Conservation (phyloP, 2,329 filamentous ascomycete species). For the Curvularia hawaiiensis region DNA sequence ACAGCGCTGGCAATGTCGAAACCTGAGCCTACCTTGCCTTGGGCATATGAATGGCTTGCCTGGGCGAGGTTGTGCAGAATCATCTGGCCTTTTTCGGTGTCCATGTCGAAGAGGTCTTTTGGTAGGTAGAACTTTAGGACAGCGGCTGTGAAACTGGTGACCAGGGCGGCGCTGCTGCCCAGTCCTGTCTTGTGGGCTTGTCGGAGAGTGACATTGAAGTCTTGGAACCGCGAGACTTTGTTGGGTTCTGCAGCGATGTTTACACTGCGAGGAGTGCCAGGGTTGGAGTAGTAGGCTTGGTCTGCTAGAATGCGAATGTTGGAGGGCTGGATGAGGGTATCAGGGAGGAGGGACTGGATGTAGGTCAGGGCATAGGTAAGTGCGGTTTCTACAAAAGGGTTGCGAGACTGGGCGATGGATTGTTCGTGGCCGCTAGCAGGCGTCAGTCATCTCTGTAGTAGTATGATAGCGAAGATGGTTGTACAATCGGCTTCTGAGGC, state of each 20-base stretch:
- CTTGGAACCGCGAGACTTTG: slow-evolving; percentile 66
- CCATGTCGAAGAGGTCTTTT: slow-evolving; percentile 59
- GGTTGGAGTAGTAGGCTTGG: slow-evolving; percentile 89
- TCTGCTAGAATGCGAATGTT: slow-evolving; percentile 89
- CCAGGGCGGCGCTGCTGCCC: slow-evolving; percentile 91
- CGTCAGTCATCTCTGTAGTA: not conserved
- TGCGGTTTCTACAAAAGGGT: slow-evolving; percentile 92
- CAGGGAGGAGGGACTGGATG: slow-evolving; percentile 58
- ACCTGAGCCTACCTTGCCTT: slow-evolving; percentile 94
- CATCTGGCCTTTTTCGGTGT: slow-evolving; percentile 58
- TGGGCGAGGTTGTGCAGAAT: slow-evolving; percentile 92
- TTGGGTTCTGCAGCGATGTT: slow-evolving; percentile 7
- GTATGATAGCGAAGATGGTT: not conserved
- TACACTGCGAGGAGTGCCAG: slow-evolving; percentile 25
- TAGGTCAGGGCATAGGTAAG: slow-evolving; percentile 88
- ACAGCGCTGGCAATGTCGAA: slow-evolving; percentile 95
- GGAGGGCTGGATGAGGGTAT: slow-evolving; percentile 66
- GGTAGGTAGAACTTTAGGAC: slow-evolving; percentile 78
- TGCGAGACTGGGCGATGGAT: slow-evolving; percentile 58
- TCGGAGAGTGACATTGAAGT: slow-evolving; percentile 75
- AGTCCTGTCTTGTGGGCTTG: slow-evolving; percentile 94
- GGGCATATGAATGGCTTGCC: slow-evolving; percentile 90
- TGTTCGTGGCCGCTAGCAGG: slow-evolving; percentile 40
- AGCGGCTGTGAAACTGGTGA: slow-evolving; percentile 82
- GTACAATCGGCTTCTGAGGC: not conserved